Evolutionary conservation across 2,329 filamentous ascomycete species (phyloP), one percentile per base, ranked within the genome.

Genomic region (Phyllosticta ampelicida): DNA sequence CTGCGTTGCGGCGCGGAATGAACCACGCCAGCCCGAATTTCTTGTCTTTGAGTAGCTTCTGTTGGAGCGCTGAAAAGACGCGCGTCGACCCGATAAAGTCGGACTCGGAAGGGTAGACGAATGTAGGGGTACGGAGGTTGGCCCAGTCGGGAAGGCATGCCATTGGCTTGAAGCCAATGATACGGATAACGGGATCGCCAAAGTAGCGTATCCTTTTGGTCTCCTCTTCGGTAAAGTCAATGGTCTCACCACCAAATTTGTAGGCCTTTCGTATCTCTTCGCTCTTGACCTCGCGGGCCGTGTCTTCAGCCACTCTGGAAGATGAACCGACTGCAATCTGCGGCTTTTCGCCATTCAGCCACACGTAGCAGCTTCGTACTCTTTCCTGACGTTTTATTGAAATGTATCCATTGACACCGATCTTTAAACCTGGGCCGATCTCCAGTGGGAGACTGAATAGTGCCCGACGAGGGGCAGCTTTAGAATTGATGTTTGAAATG

Each of bases 361-460:
- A 97, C 62, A 99, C 84, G 67, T 90, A 97, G 67, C 87, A 92
- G 49, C 84, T 94, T 54, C 90, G 81, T 3, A 86, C 86, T 11
- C 90, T 87, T 54, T 84, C 82, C 69, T 97, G 92, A 51, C 85
- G 84, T 66, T 96, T 92, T 57, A 96, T 80, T 11, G 96, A 75
- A 54, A 95, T 89, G 74, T 92, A 99, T 5, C 94, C 94, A 66
- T 95, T 96, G 48, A 99, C 86, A 0, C 91, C 91, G 56, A 99
- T 96, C 50, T 80, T 85, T 21, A 99, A 76, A 1, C 85, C 85
- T 0, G 92, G 91, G 0, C 88, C 90, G 56, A 99, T 81, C 69
- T 97, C 91, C 58, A 99, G 81, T 0, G 89, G 83, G n/a, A 96
- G 77, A 55, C 87, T 89, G 71, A 99, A 97, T 2, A 95, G 78